Conservation (phyloP, 2,329 filamentous ascomycete species). For the Grosmannia clavigera region DNA sequence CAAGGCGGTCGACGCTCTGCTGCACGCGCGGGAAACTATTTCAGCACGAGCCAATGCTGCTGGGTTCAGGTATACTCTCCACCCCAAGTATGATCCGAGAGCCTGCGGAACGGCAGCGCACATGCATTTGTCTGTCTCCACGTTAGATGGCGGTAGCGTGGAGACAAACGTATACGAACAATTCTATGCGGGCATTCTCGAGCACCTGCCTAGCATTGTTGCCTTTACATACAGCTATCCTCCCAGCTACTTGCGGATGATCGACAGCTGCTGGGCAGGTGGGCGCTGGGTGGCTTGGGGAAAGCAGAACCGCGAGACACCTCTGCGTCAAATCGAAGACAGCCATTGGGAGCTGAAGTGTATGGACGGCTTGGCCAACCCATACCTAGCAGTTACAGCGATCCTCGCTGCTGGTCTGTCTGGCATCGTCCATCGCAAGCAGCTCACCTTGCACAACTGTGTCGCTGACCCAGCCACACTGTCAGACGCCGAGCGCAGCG, state of each 20-base stretch:
- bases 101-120: conserved; percentile 55
- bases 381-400: conserved; percentile 56
- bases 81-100: conserved; percentile 54
- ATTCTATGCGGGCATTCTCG: conserved; percentile 62
- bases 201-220: conserved; percentile 51
- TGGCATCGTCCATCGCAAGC: conserved; percentile 34
- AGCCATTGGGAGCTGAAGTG: conserved; percentile 70
- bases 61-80: conserved; percentile 55
- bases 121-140: conserved; percentile 55
- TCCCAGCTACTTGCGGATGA: conserved; percentile 55
- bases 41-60: conserved; percentile 48
- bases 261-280: conserved; percentile 64
- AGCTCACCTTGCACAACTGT: conserved; percentile 41
- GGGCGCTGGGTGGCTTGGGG: conserved; percentile 72
- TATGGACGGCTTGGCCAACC: conserved; percentile 69
- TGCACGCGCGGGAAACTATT: conserved; percentile 60
- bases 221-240: conserved; percentile 57
- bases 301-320: conserved; percentile 65
- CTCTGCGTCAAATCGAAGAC: conserved; percentile 52
- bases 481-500: conserved; percentile 29
- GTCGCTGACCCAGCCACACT: conserved; percentile 39
- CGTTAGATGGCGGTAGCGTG: conserved; percentile 19
- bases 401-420: conserved; percentile 46
- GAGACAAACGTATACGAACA: conserved; percentile 32
- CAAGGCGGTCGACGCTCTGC: conserved; percentile 56